phyloP scores from a whole-genome alignment of 805 yeast genomes.

The Hanseniaspora jakobsenii region DNA sequence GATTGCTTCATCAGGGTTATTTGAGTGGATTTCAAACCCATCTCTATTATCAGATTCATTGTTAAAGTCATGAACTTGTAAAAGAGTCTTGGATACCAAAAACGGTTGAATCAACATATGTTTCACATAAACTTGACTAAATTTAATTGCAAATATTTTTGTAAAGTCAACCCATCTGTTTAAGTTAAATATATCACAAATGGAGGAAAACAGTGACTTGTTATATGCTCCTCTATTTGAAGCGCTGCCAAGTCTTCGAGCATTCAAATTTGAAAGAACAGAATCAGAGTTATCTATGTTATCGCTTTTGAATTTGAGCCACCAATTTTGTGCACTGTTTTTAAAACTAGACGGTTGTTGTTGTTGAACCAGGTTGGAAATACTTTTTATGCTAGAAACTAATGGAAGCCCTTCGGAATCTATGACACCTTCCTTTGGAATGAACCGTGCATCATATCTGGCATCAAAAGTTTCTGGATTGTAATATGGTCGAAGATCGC shows the following conservation, averaged over 20 bases:
- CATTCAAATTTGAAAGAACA: neutral
- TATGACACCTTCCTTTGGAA: conserved; percentile 51
- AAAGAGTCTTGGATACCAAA: conserved; percentile 63
- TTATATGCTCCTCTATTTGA: neutral
- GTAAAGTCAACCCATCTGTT: conserved; percentile 46
- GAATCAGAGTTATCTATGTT: neutral
- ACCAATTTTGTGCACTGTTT: conserved; percentile 5
- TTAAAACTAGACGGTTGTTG: conserved; percentile 3
- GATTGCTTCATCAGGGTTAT: conserved; percentile 1
- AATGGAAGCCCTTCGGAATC: conserved; percentile 35
- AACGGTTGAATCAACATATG: conserved; percentile 74
- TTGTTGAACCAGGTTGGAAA: conserved; percentile 21
- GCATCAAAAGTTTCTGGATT: conserved; percentile 56
- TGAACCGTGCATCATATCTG: conserved; percentile 47
- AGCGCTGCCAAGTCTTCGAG: neutral
- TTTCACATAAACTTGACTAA: conserved; percentile 56
- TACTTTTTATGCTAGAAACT: conserved; percentile 30
- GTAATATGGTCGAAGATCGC: conserved; percentile 51
- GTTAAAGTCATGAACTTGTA: conserved; percentile 65
- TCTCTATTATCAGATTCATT: conserved; percentile 7
- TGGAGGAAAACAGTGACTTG: conserved; percentile 32
- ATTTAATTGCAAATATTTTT: conserved; percentile 45
- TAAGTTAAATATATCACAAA: conserved; percentile 53
- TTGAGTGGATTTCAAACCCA: conserved; percentile 21
- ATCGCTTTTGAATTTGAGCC: conserved; percentile 13